Evolutionary conservation across 202 grass and related monocot genomes (phyloP), one percentile per base, ranked within the genome.

Genomic region (Eragrostis tef): DNA sequence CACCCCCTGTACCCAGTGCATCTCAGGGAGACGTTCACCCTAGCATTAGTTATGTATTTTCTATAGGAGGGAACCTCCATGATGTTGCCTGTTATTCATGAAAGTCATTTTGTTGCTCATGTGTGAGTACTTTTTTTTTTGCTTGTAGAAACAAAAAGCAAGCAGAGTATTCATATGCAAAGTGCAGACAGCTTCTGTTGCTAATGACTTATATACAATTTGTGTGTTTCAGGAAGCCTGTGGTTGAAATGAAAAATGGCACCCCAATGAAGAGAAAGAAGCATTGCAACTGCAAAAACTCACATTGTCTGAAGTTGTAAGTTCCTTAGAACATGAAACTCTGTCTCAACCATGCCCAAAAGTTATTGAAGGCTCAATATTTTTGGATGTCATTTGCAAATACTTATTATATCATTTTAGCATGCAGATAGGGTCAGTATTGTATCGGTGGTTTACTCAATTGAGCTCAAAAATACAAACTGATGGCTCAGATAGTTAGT

Each of bases 301-400:
- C 92, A 11, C 89, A 87, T 67, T 94, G 92, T 81, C 75, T 94
- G 79, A 94, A 94, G 81, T 74, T 94, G 88, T 93, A 84, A 72
- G 88, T 93, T 81, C 58, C 49, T 25, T 77, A 62, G 49, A 29
- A 57, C 69, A 53, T 58, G 45, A 19, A 45, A 53, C 20, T 82
- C 51, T 71, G 21, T 70, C 54, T 74, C 17, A 67, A 39, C 1
- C 41, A 54, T 64, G 27, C 11, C 2, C 2, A 11, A 79, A 53
- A 68, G 60, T 44, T 86, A 59, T 79, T 73, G 36, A 58, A 72
- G 43, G 43, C 24, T 71, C 14, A 34, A 24, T 86, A 51, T 75
- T 50, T 16, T 67, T 63, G 50, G 62, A 59, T 73, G 11, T 36
- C 44, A 53, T 71, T 44, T 49, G 67, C 59, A 79, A 78, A 81